Conservation (phyloP, 192 early-diverging fungal species). For the Coemansia sp. region DNA sequence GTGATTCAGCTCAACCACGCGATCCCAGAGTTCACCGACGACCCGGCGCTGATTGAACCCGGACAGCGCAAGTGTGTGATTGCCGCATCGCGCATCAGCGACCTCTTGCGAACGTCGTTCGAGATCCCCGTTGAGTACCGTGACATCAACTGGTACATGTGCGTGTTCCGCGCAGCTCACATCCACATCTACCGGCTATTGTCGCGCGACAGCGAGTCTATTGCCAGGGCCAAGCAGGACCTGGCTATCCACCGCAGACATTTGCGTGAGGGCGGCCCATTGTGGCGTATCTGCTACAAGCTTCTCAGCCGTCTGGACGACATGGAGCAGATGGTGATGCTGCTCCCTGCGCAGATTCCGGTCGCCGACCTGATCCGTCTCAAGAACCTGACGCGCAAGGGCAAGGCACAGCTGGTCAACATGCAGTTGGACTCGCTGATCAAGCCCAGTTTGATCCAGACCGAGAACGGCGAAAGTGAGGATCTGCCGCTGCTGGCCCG, state of each 20-base stretch:
- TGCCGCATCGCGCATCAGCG: slow-evolving; percentile 49
- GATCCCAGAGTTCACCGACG: slow-evolving; percentile 53
- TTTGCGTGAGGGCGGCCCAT: slow-evolving; percentile 45
- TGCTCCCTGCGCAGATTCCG: slow-evolving; percentile 52
- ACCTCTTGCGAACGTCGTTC: slow-evolving; percentile 47
- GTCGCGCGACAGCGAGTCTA: slow-evolving; percentile 43
- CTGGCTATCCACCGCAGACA: slow-evolving; percentile 52
- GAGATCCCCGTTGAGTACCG: slow-evolving; percentile 46
- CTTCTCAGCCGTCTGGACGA: slow-evolving; percentile 52
- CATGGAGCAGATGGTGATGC: slow-evolving; percentile 58
- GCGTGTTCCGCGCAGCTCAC: slow-evolving; percentile 51
- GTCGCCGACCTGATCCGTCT: slow-evolving; percentile 45
- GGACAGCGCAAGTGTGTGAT: slow-evolving; percentile 55
- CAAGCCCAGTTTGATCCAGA: slow-evolving; percentile 44
- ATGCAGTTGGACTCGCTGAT: slow-evolving; percentile 54
- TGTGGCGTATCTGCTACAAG: slow-evolving; percentile 56
- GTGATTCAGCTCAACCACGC: slow-evolving; percentile 56
- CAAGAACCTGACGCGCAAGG: slow-evolving; percentile 46
- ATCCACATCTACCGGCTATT: slow-evolving; percentile 51
- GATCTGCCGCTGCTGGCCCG: slow-evolving; percentile 42
- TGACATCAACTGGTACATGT: slow-evolving; percentile 58
- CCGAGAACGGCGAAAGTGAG: slow-evolving; percentile 40
- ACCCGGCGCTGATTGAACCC: slow-evolving; percentile 39
- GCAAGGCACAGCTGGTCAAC: slow-evolving; percentile 52
- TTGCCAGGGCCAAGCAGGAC: slow-evolving; percentile 50